These are phyloP conservation scores for Nothopassalora personata DNA, from an alignment of 2,329 filamentous ascomycete genomes.

Conservation along the genomic window DNA sequence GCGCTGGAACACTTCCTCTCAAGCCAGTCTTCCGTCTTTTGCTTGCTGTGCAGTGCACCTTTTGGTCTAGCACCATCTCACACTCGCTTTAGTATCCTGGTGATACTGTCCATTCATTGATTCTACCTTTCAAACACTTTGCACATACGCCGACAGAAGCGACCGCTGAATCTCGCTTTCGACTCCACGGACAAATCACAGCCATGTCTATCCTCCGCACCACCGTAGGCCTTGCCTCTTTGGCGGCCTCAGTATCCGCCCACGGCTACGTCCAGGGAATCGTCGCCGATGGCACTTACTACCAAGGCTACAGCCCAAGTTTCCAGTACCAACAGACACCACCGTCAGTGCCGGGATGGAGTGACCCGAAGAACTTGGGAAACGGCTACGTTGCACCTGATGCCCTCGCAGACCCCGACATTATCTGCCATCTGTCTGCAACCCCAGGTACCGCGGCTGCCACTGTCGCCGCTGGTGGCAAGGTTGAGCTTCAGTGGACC, in stretches of 20 bases:
- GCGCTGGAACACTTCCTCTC: neutral
- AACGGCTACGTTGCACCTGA: constrained; percentile 29
- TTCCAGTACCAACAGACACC: constrained; percentile 36
- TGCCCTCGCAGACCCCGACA: constrained; percentile 23
- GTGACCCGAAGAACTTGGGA: constrained; percentile 42
- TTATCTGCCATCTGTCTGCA: constrained; percentile 48
- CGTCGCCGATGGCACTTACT: constrained; percentile 44
- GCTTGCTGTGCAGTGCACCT: constrained; percentile 1
- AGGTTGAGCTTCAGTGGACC: constrained; percentile 47
- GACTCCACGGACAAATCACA: neutral
- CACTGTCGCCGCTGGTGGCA: constrained; percentile 55
- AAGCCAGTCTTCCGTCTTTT: constrained; percentile 1
- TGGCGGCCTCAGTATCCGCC: constrained; percentile 39
- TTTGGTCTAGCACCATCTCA: constrained; percentile 6
- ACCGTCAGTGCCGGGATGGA: constrained; percentile 51
- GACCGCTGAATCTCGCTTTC: neutral
- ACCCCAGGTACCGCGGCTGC: constrained; percentile 48
- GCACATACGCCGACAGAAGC: neutral
- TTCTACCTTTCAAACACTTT: neutral
- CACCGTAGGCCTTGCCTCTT: constrained; percentile 26
- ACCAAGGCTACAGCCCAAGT: constrained; percentile 40
- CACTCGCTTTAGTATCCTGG: constrained; percentile 5
- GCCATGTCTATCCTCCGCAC: constrained; percentile 28
- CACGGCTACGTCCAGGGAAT: constrained; percentile 45
- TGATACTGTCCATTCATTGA: constrained; percentile 8